A percentile compares a stretch with the other conserved stretches of the same genome.
phyloP scores from a whole-genome alignment of 768 basidiomycete genomes.

The Scleroderma citrinum region DNA sequence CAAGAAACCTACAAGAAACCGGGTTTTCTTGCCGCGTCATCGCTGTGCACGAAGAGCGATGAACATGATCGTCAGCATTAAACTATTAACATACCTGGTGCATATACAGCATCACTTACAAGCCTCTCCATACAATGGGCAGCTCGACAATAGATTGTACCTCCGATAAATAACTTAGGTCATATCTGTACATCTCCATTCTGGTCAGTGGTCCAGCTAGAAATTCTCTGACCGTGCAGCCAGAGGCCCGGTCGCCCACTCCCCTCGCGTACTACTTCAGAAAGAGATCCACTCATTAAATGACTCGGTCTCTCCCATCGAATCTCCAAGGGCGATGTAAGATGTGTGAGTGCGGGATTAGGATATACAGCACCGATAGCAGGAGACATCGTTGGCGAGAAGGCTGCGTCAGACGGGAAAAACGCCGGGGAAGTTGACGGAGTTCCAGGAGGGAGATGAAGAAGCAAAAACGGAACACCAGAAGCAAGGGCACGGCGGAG shows the following conservation, averaged over 20 bases:
- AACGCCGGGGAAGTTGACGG: not conserved
- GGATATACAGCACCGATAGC: slow-evolving; percentile 12
- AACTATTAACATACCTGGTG: too few relatives aligned
- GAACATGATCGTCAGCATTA: too few relatives aligned
- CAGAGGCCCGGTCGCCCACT: slow-evolving; percentile 39
- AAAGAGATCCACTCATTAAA: not conserved
- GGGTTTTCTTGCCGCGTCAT: too few relatives aligned
- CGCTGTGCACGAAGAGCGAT: too few relatives aligned
- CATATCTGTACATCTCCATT: too few relatives aligned
- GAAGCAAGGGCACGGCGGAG: slow-evolving; percentile 68
- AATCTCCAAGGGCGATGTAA: slow-evolving; percentile 17
- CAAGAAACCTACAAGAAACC: too few relatives aligned
- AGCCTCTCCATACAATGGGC: too few relatives aligned
- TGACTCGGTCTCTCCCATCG: slow-evolving; percentile 17
- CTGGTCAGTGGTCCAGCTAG: slow-evolving; percentile 10
- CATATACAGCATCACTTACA: too few relatives aligned
- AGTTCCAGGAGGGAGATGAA: slow-evolving; percentile 54
- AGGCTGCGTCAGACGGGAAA: not conserved
- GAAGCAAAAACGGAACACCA: slow-evolving; percentile 68
- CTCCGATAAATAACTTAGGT: too few relatives aligned
- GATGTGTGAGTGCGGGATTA: slow-evolving; percentile 15
- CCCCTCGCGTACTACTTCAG: not conserved
- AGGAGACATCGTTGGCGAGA: not conserved
- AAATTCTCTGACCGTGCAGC: slow-evolving; percentile 28
- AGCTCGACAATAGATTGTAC: too few relatives aligned